phyloP scores from a whole-genome alignment of 768 basidiomycete species.

The Cubamyces sp. region DNA sequence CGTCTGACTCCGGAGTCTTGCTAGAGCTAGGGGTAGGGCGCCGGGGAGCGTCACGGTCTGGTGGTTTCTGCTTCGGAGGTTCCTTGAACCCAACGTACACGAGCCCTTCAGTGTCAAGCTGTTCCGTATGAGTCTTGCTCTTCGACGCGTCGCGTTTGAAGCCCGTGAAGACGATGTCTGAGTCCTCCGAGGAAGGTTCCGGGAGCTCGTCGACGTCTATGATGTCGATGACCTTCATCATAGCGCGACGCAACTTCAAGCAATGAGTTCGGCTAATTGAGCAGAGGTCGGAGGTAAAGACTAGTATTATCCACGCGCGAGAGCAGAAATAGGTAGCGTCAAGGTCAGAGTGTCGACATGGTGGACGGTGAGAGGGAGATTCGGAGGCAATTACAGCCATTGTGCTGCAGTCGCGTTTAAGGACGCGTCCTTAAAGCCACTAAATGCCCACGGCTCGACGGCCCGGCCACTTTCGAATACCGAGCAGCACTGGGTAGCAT shows the following conservation, averaged over 20 bases:
- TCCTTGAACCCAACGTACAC: slow-evolving; percentile 10
- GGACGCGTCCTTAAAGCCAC: too few relatives aligned
- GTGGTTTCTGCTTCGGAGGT: background rate
- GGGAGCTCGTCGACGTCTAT: slow-evolving; percentile 11
- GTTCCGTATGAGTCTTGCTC: background rate
- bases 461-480: too few relatives aligned
- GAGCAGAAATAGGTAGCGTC: too few relatives aligned
- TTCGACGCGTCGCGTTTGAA: slow-evolving; percentile 6
- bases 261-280: too few relatives aligned
- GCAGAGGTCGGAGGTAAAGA: too few relatives aligned
- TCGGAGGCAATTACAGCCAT: too few relatives aligned
- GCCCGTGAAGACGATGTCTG: slow-evolving; percentile 9
- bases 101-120: slow-evolving; percentile 1
- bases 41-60: background rate
- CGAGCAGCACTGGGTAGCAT: too few relatives aligned
- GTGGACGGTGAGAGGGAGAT: too few relatives aligned
- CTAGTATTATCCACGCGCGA: too few relatives aligned
- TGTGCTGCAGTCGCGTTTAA: too few relatives aligned
- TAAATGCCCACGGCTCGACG: too few relatives aligned
- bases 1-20: background rate
- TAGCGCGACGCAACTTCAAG: background rate
- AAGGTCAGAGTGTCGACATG: too few relatives aligned
- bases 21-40: background rate
- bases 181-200: slow-evolving; percentile 8
- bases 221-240: background rate